Conservation (phyloP, 306 rosid species). For the Castanea sativa region DNA sequence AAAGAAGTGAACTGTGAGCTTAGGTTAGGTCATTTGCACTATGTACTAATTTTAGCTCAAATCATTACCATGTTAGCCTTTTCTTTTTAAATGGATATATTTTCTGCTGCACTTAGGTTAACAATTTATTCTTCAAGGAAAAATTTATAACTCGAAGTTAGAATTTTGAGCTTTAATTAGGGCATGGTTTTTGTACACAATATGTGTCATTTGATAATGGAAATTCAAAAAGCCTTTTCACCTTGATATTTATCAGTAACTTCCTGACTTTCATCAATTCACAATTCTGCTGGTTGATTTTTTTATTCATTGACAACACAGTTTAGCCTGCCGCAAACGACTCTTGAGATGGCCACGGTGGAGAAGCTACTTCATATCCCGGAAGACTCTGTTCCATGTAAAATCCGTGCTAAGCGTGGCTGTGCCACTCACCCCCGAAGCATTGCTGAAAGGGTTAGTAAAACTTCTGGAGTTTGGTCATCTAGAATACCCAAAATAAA, state of each 20-base stretch:
- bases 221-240: neutral
- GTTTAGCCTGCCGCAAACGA: conserved; percentile 86
- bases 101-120: neutral
- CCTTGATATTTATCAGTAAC: no score
- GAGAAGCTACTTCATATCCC: conserved; percentile 84
- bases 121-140: neutral
- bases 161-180: neutral
- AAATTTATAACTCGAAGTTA: neutral
- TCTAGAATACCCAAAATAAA: neutral
- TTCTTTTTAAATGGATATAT: neutral
- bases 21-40: neutral
- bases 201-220: neutral
- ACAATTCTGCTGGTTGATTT: neutral
- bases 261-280: neutral
- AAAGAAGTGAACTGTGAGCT: neutral
- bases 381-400: conserved; percentile 89
- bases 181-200: neutral
- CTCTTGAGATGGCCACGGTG: conserved; percentile 72
- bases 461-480: neutral
- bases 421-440: conserved; percentile 99
- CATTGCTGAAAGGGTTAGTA: conserved; percentile 89
- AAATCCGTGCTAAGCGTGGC: conserved; percentile 98
- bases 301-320: conserved; percentile 31
- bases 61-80: neutral
- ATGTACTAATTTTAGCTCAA: neutral